Conservation (phyloP, 2,329 filamentous ascomycete genomes). For the Phialophora macrospora region DNA sequence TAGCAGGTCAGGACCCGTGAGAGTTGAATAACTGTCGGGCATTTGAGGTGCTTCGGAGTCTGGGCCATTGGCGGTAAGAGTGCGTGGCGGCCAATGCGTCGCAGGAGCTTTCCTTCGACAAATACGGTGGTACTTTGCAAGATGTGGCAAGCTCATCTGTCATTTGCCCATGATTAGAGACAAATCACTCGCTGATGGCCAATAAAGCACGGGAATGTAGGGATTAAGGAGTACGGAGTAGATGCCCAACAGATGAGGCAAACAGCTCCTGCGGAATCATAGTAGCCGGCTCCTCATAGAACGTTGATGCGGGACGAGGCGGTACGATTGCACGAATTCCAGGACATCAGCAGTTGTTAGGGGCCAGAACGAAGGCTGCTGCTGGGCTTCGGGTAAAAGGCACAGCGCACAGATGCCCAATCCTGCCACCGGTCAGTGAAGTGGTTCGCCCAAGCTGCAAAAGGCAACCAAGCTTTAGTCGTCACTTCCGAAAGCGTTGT, state of each 20-base stretch:
- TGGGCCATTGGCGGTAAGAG: too few relatives aligned
- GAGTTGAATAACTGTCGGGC: too few relatives aligned
- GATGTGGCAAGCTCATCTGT: constrained; percentile 2
- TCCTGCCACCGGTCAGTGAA: neutral
- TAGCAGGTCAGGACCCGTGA: too few relatives aligned
- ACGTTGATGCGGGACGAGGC: too few relatives aligned
- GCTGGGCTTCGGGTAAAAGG: neutral
- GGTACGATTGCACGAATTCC: neutral
- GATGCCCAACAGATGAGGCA: constrained; percentile 14
- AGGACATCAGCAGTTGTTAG: neutral
- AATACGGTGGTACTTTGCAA: too few relatives aligned
- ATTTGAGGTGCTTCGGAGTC: too few relatives aligned
- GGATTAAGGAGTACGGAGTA: neutral
- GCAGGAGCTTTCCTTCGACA: too few relatives aligned
- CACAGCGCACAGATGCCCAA: neutral
- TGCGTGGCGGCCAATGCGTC: too few relatives aligned
- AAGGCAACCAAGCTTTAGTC: constrained; percentile 2
- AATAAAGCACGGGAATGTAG: neutral
- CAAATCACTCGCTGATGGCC: constrained; percentile 4
- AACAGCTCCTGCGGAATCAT: neutral
- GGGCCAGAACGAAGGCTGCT: neutral
- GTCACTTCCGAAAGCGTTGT: neutral
- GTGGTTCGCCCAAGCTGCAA: neutral
- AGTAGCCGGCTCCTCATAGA: neutral
- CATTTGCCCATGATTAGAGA: neutral